phyloP scores from a whole-genome alignment of 495 filamentous ascomycete genomes.

The Penicillium paxilli region DNA sequence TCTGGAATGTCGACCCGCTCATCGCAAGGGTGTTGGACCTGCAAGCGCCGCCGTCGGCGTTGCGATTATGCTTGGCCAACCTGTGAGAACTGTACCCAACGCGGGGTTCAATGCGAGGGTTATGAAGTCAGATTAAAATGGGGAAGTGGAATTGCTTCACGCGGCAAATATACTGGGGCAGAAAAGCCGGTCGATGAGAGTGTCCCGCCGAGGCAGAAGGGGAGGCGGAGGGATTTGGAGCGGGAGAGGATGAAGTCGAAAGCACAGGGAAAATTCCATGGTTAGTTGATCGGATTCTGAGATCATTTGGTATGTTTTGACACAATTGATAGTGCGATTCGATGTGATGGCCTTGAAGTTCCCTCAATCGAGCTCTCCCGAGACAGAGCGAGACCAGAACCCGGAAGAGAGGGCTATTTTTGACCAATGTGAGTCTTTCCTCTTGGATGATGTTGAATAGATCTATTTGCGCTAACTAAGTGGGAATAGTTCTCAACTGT shows the following conservation, averaged over 20 bases:
- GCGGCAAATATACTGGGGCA: slow-evolving; percentile 35
- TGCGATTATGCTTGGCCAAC: slow-evolving; percentile 32
- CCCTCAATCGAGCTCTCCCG: not conserved
- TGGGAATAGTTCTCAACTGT: slow-evolving; percentile 23
- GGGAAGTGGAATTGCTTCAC: slow-evolving; percentile 38
- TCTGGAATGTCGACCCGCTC: slow-evolving; percentile 40
- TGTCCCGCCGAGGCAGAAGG: slow-evolving; percentile 24
- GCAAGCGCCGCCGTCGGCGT: slow-evolving; percentile 33
- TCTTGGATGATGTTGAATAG: not conserved
- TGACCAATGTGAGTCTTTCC: slow-evolving; percentile 27
- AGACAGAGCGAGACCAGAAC: not conserved
- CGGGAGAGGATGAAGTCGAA: slow-evolving; percentile 17
- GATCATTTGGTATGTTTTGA: not conserved
- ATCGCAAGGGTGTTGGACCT: slow-evolving; percentile 39
- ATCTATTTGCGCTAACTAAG: no score
- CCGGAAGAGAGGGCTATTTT: slow-evolving; percentile 27
- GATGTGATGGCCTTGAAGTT: not conserved
- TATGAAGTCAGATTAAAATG: slow-evolving; percentile 38
- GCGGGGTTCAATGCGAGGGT: slow-evolving; percentile 32
- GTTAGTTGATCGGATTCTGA: not conserved
- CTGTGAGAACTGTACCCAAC: slow-evolving; percentile 27
- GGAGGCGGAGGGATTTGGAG: slow-evolving; percentile 30
- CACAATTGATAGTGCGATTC: not conserved
- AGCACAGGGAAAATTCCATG: not conserved
- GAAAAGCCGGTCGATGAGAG: slow-evolving; percentile 30